A percentile compares a stretch with the other conserved stretches of the same genome.
These are phyloP conservation scores for Metarhizium humberi DNA, from an alignment of 2,329 filamentous ascomycete species.

Conservation along the genomic window DNA sequence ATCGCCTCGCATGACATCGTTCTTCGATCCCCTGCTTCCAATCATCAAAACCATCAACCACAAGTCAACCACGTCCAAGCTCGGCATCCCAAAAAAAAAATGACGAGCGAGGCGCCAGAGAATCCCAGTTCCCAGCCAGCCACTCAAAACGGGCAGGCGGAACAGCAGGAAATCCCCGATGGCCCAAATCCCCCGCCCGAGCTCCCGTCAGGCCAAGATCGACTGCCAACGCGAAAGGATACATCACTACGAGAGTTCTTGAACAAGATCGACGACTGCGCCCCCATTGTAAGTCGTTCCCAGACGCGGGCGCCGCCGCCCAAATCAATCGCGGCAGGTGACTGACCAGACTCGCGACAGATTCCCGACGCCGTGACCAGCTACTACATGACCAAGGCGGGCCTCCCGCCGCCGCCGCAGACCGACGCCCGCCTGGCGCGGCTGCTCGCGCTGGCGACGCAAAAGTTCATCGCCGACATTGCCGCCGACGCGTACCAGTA, in stretches of 20 bases:
- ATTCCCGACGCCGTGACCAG: conserved; percentile 96
- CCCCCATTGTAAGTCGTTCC: conserved; percentile 68
- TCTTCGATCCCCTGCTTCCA: too few relatives aligned
- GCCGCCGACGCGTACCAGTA: conserved; percentile 98
- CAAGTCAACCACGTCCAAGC: conserved; percentile 5
- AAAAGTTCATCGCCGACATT: conserved; percentile 97
- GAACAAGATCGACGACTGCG: conserved; percentile 95
- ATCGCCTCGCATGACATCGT: background rate
- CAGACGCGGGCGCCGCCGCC: background rate
- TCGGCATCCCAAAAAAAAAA: conserved; percentile 21
- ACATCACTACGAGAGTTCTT: conserved; percentile 86
- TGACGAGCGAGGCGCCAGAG: conserved; percentile 27
- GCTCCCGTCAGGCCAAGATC: conserved; percentile 44
- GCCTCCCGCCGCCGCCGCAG: conserved; percentile 83
- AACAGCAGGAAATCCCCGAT: conserved; percentile 7
- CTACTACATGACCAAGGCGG: conserved; percentile 95
- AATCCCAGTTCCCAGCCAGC: conserved; percentile 19
- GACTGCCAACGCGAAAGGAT: conserved; percentile 77
- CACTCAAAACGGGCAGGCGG: conserved; percentile 17
- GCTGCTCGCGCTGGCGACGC: conserved; percentile 90
- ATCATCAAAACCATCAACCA: background rate
- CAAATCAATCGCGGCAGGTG: background rate
- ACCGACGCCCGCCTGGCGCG: conserved; percentile 86
- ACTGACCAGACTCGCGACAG: conserved; percentile 31
- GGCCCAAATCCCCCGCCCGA: conserved; percentile 24